phyloP scores from a whole-genome alignment of 2,329 filamentous ascomycete species.

The Ophiostoma himal-ulmi region DNA sequence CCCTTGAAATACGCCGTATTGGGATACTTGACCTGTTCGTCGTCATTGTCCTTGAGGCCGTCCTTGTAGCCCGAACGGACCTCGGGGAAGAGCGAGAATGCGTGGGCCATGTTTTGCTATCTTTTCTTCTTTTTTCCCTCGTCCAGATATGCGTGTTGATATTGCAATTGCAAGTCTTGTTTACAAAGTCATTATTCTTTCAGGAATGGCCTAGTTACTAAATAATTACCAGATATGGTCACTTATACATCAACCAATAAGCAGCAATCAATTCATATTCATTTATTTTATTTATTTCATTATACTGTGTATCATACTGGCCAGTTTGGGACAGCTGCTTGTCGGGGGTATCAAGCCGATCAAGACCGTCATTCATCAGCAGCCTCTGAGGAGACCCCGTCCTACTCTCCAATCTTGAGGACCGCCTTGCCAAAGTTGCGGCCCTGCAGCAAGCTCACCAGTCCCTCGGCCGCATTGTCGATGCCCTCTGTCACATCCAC shows the following conservation, averaged over 20 bases:
- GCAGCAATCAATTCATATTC: neutral
- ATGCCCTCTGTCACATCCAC: slow-evolving; percentile 67
- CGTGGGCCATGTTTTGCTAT: slow-evolving; percentile 26
- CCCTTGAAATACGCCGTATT: slow-evolving; percentile 26
- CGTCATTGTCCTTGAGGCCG: slow-evolving; percentile 22
- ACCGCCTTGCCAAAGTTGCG: slow-evolving; percentile 85
- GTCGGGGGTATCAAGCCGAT: slow-evolving; percentile 1
- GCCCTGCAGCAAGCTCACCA: slow-evolving; percentile 69
- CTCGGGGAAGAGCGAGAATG: slow-evolving; percentile 26
- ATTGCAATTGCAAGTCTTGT: neutral
- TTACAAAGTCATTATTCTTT: neutral
- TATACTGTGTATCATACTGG: neutral
- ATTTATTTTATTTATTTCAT: neutral
- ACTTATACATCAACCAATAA: slow-evolving; percentile 4
- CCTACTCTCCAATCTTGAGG: slow-evolving; percentile 48
- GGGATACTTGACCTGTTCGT: slow-evolving; percentile 26
- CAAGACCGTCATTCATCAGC: neutral
- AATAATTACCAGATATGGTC: neutral
- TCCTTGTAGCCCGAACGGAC: slow-evolving; percentile 26
- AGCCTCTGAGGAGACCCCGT: neutral
- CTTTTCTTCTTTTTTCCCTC: neutral
- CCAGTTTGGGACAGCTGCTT: neutral
- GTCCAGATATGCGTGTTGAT: neutral
- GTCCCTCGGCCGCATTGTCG: slow-evolving; percentile 66
- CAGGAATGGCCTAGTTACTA: neutral